Base-by-base conservation (phyloP, 129 eudicot species). In the Saussurea involucrata region DNA sequence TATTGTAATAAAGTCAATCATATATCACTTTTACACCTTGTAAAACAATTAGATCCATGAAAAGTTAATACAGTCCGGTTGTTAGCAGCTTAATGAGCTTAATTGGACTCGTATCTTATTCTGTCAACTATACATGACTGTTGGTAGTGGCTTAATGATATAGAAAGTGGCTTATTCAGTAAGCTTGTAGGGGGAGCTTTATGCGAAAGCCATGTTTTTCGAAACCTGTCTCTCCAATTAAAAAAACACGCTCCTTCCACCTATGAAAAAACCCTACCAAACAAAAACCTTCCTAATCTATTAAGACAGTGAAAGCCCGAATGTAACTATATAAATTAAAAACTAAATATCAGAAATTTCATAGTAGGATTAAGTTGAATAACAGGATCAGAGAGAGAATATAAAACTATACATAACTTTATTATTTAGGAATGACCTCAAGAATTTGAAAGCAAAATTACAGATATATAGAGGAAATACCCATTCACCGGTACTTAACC, bases 401-500 rank as follows among this genome's bases (percentile, higher is more conserved):
- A 21, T 49, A 46, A 33, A 21, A 34, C 55, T 24, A 42, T 17
- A 64, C 12, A 53, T 8, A 40, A 15, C 18, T 25, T 12, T 55
- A n/a, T 24, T 15, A 44, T 44, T 3, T 44, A 44, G 55, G 5
- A 44, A 44, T 44, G 55, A 44, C 21, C 18, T 57, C 20, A 33
- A 60, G 33, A 55, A 58, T 5, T 31, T 65, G 20, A 9, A 27
- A 40, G 57, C 4, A 0, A 68, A 74, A 67, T 7, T 63, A 33
- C 21, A 71, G 24, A 60, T 55, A 42, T 29, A 42, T 40, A 81
- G 78, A 80, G 57, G 68, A 32, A 69, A 69, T 89, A 95, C 99
- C 99, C 99, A 95, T 75, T 83, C 97, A 81, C 99, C 99, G 67
- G 72, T 82, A 76, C 79, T 85, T 78, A 95, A 78, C 70, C 92